These are phyloP conservation scores for Aciculosporium take DNA, from an alignment of 2,329 filamentous ascomycete genomes.

Conservation along the genomic window DNA sequence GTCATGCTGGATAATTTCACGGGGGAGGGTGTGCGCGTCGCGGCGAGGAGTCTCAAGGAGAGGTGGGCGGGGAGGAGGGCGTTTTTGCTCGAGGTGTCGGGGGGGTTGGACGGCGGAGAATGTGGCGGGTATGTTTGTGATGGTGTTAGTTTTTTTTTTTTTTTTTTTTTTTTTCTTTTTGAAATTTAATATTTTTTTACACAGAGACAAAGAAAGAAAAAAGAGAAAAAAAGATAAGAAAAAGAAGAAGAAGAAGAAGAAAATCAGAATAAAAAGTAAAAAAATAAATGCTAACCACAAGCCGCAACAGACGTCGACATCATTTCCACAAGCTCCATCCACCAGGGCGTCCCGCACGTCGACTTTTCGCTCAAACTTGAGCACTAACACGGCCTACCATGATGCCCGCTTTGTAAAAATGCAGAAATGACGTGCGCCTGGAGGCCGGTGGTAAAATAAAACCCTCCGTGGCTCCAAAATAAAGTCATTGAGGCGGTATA, in stretches of 20 bases:
- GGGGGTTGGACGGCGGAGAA: slow-evolving; percentile 75
- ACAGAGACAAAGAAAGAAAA: too few relatives aligned
- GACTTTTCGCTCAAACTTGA: slow-evolving; percentile 91
- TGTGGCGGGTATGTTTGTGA: slow-evolving; percentile 66
- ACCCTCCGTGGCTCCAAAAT: too few relatives aligned
- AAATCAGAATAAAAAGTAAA: too few relatives aligned
- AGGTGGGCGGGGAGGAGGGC: slow-evolving; percentile 61
- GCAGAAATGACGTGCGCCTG: too few relatives aligned
- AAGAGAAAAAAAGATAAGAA: too few relatives aligned
- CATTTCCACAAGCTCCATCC: slow-evolving; percentile 89
- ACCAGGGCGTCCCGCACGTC: slow-evolving; percentile 85
- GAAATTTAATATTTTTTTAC: too few relatives aligned
- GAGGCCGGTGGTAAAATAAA: too few relatives aligned
- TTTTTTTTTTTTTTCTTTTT: background rate
- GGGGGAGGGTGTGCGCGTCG: slow-evolving; percentile 59
- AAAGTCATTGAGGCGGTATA: too few relatives aligned
- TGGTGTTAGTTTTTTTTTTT: slow-evolving; percentile 32
- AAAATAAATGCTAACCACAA: background rate
- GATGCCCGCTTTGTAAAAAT: too few relatives aligned
- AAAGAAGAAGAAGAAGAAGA: too few relatives aligned
- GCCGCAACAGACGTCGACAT: slow-evolving; percentile 66
- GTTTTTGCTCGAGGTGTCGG: slow-evolving; percentile 83
- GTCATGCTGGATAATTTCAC: slow-evolving; percentile 97
- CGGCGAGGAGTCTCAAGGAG: slow-evolving; percentile 62
- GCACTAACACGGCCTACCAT: too few relatives aligned